phyloP scores from a whole-genome alignment of 371 early-diverging fungal species.

The Circinella minor region DNA sequence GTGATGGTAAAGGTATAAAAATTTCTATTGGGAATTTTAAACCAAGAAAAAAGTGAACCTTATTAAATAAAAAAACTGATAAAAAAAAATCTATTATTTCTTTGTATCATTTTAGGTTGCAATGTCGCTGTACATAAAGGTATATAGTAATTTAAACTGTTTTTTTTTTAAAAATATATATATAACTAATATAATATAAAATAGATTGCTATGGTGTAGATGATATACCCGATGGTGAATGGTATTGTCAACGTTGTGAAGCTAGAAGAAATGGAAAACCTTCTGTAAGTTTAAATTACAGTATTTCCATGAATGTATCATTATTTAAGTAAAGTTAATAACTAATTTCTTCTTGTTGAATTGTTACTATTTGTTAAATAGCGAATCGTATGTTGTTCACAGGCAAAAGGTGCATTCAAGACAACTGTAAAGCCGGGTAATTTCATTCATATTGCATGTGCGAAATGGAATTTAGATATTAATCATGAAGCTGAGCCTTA shows the following conservation, averaged over 20 bases:
- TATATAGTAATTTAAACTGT: not conserved
- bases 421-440: slow-evolving; percentile 51
- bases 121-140: slow-evolving; percentile 56
- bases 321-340: not conserved
- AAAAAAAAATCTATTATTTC: not conserved
- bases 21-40: not conserved
- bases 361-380: slow-evolving; percentile 11
- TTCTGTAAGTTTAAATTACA: not conserved
- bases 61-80: not conserved
- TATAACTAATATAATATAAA: not conserved
- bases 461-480: slow-evolving; percentile 51
- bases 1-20: slow-evolving; percentile 53
- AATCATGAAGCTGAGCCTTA: slow-evolving; percentile 48
- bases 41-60: too few species aligned
- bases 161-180: not conserved
- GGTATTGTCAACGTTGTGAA: slow-evolving; percentile 56
- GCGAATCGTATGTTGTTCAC: slow-evolving; percentile 59
- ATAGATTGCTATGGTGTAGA: slow-evolving; percentile 50
- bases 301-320: not conserved
- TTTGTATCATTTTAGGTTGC: slow-evolving; percentile 33
- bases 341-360: not conserved
- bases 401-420: slow-evolving; percentile 54
- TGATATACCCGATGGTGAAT: slow-evolving; percentile 50
- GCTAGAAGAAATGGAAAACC: slow-evolving; percentile 23
- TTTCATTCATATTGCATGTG: slow-evolving; percentile 66